These are phyloP conservation scores for Emergomyces africanus DNA, from an alignment of 2,329 filamentous ascomycete genomes.

Conservation along the genomic window DNA sequence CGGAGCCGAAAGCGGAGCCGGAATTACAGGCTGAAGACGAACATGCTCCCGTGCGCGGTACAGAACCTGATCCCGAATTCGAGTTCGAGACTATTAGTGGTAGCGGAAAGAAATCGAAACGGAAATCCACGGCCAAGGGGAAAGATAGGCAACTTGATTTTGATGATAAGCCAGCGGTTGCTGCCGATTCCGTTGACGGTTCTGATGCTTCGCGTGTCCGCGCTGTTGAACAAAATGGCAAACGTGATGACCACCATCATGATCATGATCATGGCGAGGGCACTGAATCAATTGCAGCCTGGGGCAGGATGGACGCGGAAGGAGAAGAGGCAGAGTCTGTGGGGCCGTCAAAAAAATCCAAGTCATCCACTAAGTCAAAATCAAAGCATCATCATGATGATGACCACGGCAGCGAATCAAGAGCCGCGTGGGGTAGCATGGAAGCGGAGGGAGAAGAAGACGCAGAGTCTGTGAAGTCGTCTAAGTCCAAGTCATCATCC, in stretches of 20 bases:
- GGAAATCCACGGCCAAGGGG: slow-evolving; percentile 10
- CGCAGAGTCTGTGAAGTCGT: slow-evolving; percentile 13
- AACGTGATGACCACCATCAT: slow-evolving; percentile 5
- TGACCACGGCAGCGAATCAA: slow-evolving; percentile 12
- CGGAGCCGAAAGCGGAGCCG: neutral
- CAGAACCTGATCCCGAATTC: slow-evolving; percentile 1
- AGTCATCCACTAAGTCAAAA: slow-evolving; percentile 5
- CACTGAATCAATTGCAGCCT: slow-evolving; percentile 11
- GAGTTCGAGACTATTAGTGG: neutral
- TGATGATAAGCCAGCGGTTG: neutral
- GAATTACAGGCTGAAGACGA: neutral
- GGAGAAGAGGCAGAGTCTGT: slow-evolving; percentile 14
- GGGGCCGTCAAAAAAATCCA: slow-evolving; percentile 12
- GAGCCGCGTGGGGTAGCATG: neutral
- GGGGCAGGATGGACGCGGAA: slow-evolving; percentile 1
- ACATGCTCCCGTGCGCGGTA: neutral
- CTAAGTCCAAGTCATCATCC: slow-evolving; percentile 9
- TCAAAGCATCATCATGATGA: slow-evolving; percentile 14
- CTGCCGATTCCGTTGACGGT: neutral
- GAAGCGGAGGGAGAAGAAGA: slow-evolving; percentile 11
- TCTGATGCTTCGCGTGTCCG: neutral
- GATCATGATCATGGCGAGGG: slow-evolving; percentile 12
- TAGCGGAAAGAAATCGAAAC: slow-evolving; percentile 6
- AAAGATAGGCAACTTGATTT: slow-evolving; percentile 7
- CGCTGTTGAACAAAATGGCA: neutral